Percentiles rank a stretch among this genome's conserved stretches.
These are phyloP conservation scores for Ceratobasidium papillatum DNA, from an alignment of 1,284 basidiomycete genomes.

Conservation along the genomic window DNA sequence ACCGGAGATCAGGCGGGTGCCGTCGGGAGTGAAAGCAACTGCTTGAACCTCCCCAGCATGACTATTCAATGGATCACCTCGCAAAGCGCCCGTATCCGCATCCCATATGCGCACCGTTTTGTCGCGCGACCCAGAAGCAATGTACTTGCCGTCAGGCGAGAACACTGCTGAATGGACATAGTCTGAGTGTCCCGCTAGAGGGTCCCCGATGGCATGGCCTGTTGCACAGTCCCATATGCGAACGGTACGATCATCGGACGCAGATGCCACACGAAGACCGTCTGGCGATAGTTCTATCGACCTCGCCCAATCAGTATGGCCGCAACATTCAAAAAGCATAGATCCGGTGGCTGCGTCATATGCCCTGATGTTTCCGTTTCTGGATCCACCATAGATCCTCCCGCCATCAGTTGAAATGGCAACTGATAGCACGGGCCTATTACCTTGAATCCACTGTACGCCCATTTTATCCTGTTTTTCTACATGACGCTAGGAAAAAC, in stretches of 20 bases:
- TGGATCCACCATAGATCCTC: constrained; percentile 51
- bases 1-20: too few relatives aligned
- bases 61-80: too few relatives aligned
- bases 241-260: background rate
- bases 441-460: too few relatives aligned
- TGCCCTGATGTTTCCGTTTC: constrained; percentile 56
- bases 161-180: background rate
- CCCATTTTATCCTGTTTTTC: too few relatives aligned
- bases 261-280: too few relatives aligned
- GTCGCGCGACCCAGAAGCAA: background rate
- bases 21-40: too few relatives aligned
- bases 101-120: too few relatives aligned
- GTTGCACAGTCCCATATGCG: background rate
- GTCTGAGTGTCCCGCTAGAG: background rate
- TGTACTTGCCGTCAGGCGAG: background rate
- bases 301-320: constrained; percentile 4
- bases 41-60: too few relatives aligned
- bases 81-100: too few relatives aligned
- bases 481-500: too few relatives aligned
- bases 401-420: constrained; percentile 56
- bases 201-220: background rate
- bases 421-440: constrained; percentile 56
- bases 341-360: constrained; percentile 51
- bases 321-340: background rate
- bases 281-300: constrained; percentile 39